Conservation (phyloP, 768 basidiomycete species). For the Arthromyces matolae region DNA sequence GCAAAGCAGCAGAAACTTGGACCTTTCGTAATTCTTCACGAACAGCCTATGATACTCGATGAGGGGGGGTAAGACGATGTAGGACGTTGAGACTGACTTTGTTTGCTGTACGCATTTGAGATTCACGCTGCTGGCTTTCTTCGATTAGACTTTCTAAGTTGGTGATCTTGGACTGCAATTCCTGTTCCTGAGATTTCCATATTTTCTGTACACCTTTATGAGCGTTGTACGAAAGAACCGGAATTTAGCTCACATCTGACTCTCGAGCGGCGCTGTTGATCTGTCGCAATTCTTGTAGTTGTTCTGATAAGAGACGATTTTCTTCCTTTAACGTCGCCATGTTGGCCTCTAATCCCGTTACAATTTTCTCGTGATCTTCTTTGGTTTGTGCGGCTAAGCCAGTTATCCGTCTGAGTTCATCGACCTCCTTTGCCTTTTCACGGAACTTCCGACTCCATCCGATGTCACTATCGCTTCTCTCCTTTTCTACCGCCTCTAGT, state of each 20-base stretch:
- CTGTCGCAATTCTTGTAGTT: constrained; percentile 52
- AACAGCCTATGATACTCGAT: constrained; percentile 57
- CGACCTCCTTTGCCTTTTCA: constrained; percentile 74
- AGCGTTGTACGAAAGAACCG: neutral
- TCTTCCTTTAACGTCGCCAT: constrained; percentile 51
- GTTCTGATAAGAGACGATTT: constrained; percentile 43
- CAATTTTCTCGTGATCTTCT: constrained; percentile 54
- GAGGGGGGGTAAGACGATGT: neutral
- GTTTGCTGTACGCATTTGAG: constrained; percentile 68
- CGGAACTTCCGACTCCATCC: constrained; percentile 85
- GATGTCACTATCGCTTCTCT: constrained; percentile 82
- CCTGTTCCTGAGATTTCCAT: constrained; percentile 37
- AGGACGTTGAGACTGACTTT: constrained; percentile 49
- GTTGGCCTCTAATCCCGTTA: constrained; percentile 48
- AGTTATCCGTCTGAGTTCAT: constrained; percentile 60
- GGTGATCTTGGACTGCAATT: constrained; percentile 44
- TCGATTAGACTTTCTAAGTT: constrained; percentile 66
- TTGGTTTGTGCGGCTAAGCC: constrained; percentile 54
- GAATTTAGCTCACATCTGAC: constrained; percentile 55
- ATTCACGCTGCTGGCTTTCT: constrained; percentile 67
- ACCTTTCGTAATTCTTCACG: constrained; percentile 95
- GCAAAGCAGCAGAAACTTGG: constrained; percentile 84
- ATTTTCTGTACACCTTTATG: constrained; percentile 25
- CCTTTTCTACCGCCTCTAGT: constrained; percentile 66
- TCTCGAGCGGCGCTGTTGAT: constrained; percentile 49